Evolutionary conservation across 2,329 filamentous ascomycete species (phyloP).

Genomic region (Phaeophleospora eucalypticola): DNA sequence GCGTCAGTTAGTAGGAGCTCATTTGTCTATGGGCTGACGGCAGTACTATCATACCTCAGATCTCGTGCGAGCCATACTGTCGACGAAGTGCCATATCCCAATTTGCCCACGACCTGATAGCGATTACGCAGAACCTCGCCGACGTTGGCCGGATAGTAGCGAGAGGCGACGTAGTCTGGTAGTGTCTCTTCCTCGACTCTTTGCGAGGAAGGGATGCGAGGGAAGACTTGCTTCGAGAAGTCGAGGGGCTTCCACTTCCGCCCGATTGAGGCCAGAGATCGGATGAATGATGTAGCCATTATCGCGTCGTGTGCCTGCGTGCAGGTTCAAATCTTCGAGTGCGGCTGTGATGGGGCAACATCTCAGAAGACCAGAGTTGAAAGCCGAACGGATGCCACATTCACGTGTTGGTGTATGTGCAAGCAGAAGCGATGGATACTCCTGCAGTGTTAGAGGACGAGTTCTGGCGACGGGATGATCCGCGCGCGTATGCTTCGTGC

Average conservation of each 20-base stretch:
- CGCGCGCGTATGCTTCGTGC: too few species aligned
- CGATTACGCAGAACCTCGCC: conserved; percentile 5
- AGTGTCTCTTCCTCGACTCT: conserved; percentile 13
- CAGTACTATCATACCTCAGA: conserved; percentile 2
- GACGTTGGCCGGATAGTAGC: conserved; percentile 5
- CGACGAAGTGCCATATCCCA: conserved; percentile 4
- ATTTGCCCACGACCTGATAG: conserved; percentile 8
- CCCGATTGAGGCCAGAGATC: not conserved
- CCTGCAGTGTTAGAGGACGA: too few species aligned
- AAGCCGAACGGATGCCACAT: too few species aligned
- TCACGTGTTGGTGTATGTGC: too few species aligned
- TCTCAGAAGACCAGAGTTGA: too few species aligned
- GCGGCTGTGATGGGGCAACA: too few species aligned
- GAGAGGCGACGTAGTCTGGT: conserved; percentile 3
- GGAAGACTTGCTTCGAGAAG: not conserved
- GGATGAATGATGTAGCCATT: not conserved
- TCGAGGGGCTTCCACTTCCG: conserved; percentile 1
- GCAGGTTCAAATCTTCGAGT: too few species aligned
- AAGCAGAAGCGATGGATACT: too few species aligned
- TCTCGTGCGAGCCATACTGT: conserved; percentile 3
- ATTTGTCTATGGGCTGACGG: not conserved
- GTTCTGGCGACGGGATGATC: too few species aligned
- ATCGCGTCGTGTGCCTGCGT: not conserved
- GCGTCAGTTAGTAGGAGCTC: not conserved
- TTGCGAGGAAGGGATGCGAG: not conserved